Percentiles rank a stretch among this genome's conserved stretches.
These are phyloP conservation scores for Hymenoscyphus fraxineus DNA, from an alignment of 2,329 filamentous ascomycete genomes.

Conservation along the genomic window DNA sequence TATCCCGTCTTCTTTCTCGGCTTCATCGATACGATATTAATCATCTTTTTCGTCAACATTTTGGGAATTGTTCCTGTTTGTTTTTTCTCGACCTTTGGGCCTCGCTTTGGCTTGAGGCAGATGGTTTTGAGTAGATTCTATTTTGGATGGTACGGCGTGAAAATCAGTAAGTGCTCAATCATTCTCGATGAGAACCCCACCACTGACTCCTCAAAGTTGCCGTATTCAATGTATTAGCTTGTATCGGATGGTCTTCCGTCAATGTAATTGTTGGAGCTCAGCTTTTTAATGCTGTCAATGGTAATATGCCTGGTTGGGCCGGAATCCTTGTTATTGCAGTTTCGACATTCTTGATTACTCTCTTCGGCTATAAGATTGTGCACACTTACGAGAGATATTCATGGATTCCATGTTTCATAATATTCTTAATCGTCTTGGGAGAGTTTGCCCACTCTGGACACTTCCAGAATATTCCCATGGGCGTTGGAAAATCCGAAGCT, in stretches of 20 bases:
- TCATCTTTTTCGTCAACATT: constrained; percentile 72
- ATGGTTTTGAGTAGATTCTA: constrained; percentile 78
- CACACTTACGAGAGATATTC: constrained; percentile 73
- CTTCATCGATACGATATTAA: constrained; percentile 68
- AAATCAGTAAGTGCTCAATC: constrained; percentile 51
- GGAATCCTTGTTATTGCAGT: constrained; percentile 71
- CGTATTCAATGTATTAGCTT: constrained; percentile 66
- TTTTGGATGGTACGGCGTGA: constrained; percentile 69
- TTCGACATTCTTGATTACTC: constrained; percentile 64
- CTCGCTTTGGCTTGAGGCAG: constrained; percentile 69
- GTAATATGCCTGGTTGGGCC: constrained; percentile 64
- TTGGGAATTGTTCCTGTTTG: constrained; percentile 69
- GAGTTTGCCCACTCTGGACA: constrained; percentile 63
- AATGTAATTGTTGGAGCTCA: constrained; percentile 79
- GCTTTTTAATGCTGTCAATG: constrained; percentile 70
- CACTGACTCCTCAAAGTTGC: constrained; percentile 47
- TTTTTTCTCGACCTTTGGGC: constrained; percentile 75
- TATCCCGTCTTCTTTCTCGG: constrained; percentile 66
- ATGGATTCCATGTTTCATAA: constrained; percentile 69
- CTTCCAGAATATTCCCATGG: constrained; percentile 59
- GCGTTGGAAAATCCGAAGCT: constrained; percentile 54
- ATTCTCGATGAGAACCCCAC: neutral
- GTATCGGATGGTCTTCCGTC: constrained; percentile 71
- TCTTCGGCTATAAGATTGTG: constrained; percentile 72
- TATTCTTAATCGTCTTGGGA: constrained; percentile 69